Evolutionary conservation across 495 filamentous ascomycete species (phyloP).

Genomic region (Hamigera avellanea): DNA sequence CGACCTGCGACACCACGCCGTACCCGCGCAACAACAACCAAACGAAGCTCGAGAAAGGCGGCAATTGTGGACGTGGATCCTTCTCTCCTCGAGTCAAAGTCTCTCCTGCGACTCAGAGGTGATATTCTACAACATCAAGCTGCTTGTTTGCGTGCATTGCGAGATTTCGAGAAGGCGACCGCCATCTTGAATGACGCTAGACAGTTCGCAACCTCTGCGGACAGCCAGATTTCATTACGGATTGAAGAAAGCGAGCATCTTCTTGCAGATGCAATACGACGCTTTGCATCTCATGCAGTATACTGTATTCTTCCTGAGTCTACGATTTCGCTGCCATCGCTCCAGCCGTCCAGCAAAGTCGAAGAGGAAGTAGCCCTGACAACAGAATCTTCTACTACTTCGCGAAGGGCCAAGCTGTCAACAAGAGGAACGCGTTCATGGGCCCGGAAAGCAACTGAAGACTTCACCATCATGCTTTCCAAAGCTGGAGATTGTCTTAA

Average conservation of each 20-base stretch:
- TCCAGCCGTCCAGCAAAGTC: conserved; percentile 24
- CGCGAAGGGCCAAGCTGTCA: conserved; percentile 17
- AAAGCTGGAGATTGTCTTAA: conserved; percentile 29
- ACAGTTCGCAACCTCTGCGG: conserved; percentile 21
- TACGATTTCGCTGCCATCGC: conserved; percentile 69
- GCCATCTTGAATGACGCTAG: conserved; percentile 20
- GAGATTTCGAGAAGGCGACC: conserved; percentile 29
- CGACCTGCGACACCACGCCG: conserved; percentile 15
- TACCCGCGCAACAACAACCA: conserved; percentile 24
- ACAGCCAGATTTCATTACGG: conserved; percentile 28
- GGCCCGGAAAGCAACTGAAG: conserved; percentile 22
- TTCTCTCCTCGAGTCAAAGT: conserved; percentile 38
- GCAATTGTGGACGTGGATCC: conserved; percentile 13
- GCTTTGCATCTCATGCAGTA: conserved; percentile 67
- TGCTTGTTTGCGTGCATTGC: conserved; percentile 25
- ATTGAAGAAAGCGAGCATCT: conserved; percentile 38
- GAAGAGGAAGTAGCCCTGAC: conserved; percentile 6
- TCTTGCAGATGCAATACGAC: conserved; percentile 45
- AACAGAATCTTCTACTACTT: conserved; percentile 12
- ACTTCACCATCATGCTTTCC: conserved; percentile 30
- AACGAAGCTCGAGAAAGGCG: conserved; percentile 17
- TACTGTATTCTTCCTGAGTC: conserved; percentile 88
- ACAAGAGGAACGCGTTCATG: conserved; percentile 18
- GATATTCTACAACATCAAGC: conserved; percentile 57
- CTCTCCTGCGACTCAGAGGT: conserved; percentile 45